phyloP scores from a whole-genome alignment of 164 flowering plant species.

The Stephania cephalantha region DNA sequence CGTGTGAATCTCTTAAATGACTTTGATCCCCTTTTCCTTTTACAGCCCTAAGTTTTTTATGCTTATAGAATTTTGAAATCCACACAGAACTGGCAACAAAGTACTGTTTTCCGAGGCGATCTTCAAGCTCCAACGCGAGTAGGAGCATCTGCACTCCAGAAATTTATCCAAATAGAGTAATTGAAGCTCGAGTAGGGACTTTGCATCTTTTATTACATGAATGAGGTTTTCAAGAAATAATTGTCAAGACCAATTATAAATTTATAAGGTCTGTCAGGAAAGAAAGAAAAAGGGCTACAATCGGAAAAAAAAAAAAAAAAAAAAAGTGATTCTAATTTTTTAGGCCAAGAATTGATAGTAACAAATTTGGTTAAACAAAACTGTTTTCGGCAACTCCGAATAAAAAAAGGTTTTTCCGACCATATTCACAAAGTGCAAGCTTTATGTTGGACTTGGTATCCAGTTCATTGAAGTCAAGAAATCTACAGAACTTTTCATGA shows the following conservation, averaged over 20 bases:
- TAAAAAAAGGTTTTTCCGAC: neutral
- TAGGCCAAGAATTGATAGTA: neutral
- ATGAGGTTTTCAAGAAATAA: neutral
- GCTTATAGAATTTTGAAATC: neutral
- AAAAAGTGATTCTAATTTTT: no score
- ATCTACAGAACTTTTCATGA: neutral
- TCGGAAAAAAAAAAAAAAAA: neutral
- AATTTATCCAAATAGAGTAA: neutral
- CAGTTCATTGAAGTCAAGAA: neutral
- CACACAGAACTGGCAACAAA: neutral
- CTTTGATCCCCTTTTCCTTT: neutral
- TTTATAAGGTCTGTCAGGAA: neutral
- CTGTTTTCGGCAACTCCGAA: neutral
- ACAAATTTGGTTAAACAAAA: no score
- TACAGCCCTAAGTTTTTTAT: neutral
- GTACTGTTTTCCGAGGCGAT: neutral
- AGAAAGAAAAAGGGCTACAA: constrained; percentile 6
- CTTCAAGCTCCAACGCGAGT: neutral
- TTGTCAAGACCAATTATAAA: neutral
- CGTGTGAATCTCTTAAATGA: no score
- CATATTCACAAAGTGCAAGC: neutral
- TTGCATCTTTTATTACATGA: neutral
- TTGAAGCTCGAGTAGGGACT: neutral
- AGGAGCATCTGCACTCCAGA: neutral
- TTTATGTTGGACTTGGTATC: neutral